These are phyloP conservation scores for Zymoseptoria pseudotritici DNA, from an alignment of 2,329 filamentous ascomycete species.

Conservation along the genomic window DNA sequence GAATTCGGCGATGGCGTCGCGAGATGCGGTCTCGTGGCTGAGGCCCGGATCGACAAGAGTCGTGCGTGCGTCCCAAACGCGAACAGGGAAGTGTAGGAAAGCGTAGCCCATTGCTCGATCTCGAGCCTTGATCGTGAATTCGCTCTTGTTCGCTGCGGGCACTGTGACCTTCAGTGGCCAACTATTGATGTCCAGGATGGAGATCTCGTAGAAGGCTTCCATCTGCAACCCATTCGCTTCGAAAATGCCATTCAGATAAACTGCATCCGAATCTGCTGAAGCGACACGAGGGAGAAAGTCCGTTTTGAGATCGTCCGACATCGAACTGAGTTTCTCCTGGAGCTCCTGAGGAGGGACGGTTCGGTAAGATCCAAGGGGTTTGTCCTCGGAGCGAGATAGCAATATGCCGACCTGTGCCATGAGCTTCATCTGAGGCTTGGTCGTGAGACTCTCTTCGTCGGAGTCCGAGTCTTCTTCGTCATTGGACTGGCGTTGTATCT, in stretches of 20 bases:
- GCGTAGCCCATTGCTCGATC: conserved; percentile 8
- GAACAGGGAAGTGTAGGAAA: conserved; percentile 9
- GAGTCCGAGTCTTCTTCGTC: conserved; percentile 4
- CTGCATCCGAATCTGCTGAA: conserved; percentile 6
- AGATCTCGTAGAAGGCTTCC: conserved; percentile 5
- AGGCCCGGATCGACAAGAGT: conserved; percentile 6
- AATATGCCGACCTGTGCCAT: conserved; percentile 10
- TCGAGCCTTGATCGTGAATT: conserved; percentile 6
- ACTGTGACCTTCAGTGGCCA: conserved; percentile 6
- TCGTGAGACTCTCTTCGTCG: neutral
- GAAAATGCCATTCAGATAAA: conserved; percentile 1
- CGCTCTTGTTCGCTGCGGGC: conserved; percentile 1
- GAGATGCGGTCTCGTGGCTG: conserved; percentile 1
- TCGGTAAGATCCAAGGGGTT: conserved; percentile 1
- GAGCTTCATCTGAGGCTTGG: conserved; percentile 6
- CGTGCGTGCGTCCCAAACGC: conserved; percentile 16
- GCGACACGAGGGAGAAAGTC: conserved; percentile 14
- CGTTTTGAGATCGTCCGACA: neutral
- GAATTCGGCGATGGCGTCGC: conserved; percentile 10
- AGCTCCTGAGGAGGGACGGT: conserved; percentile 2
- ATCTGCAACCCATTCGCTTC: neutral
- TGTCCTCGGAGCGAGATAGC: conserved; percentile 5
- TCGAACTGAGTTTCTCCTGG: conserved; percentile 7
- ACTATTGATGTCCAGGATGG: conserved; percentile 7
- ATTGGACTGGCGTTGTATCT: neutral